These are phyloP conservation scores for Tuber calosporum DNA, from an alignment of 495 filamentous ascomycete species.

Conservation along the genomic window DNA sequence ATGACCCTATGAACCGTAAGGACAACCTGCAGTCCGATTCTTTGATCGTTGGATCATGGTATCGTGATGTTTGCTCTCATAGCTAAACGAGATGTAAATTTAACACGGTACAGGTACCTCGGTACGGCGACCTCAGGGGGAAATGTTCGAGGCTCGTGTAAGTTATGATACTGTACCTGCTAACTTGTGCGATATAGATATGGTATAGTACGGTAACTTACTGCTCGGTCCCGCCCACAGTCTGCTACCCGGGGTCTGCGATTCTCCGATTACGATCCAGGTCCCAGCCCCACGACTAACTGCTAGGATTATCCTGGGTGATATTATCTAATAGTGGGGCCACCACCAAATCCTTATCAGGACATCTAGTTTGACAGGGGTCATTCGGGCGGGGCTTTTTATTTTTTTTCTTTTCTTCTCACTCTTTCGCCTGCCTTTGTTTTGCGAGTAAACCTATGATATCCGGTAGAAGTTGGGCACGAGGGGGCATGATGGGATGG, in stretches of 20 bases:
- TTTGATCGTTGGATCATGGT: neutral
- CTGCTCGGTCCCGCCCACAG: neutral
- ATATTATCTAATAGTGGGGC: slow-evolving; percentile 37
- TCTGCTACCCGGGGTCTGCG: neutral
- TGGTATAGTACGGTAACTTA: too few species aligned
- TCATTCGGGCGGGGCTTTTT: slow-evolving; percentile 11
- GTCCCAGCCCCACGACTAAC: slow-evolving; percentile 26
- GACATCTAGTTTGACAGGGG: slow-evolving; percentile 12
- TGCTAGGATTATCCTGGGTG: slow-evolving; percentile 19
- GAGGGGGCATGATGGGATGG: neutral
- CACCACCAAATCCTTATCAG: slow-evolving; percentile 28
- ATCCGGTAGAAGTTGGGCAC: neutral
- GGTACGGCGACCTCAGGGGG: neutral
- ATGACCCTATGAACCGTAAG: neutral
- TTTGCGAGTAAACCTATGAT: slow-evolving; percentile 12
- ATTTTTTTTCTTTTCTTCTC: slow-evolving; percentile 5
- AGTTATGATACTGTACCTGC: too few species aligned
- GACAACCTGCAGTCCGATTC: neutral
- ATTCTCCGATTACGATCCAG: neutral
- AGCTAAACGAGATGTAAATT: neutral
- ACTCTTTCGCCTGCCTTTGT: neutral
- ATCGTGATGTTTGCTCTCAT: neutral
- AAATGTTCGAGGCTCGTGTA: neutral
- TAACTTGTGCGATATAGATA: too few species aligned
- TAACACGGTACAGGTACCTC: neutral